Evolutionary conservation across 1,284 basidiomycete species (phyloP).

Genomic region (Sporisorium scitamineum): DNA sequence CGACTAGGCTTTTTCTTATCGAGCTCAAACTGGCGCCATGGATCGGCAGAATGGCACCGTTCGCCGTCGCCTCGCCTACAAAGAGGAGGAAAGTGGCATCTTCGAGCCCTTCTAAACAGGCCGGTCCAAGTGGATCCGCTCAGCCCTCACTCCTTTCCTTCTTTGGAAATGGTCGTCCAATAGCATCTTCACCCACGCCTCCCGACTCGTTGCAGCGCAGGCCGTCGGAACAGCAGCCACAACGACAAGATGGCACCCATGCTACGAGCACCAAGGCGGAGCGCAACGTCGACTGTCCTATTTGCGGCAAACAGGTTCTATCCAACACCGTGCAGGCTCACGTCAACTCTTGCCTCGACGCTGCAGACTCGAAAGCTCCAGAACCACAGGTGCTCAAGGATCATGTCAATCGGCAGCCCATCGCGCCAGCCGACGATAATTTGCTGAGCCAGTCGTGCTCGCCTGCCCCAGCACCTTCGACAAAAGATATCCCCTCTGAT

Average conservation of each 20-base stretch:
- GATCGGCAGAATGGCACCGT: slow-evolving; percentile 28
- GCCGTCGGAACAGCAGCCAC: not conserved
- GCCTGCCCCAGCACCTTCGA: slow-evolving; percentile 9
- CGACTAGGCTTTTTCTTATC: not conserved
- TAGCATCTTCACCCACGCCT: slow-evolving; percentile 5
- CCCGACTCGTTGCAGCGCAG: slow-evolving; percentile 7
- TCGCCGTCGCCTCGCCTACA: slow-evolving; percentile 29
- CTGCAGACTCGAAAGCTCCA: slow-evolving; percentile 13
- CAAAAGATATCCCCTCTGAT: not conserved
- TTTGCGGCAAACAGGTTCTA: slow-evolving; percentile 33
- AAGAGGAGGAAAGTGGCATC: slow-evolving; percentile 43
- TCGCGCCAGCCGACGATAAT: not conserved
- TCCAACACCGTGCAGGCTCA: slow-evolving; percentile 51
- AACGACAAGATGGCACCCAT: not conserved
- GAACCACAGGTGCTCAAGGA: slow-evolving; percentile 21
- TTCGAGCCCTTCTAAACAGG: slow-evolving; percentile 38
- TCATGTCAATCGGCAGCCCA: slow-evolving; percentile 19
- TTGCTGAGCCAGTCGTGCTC: slow-evolving; percentile 20
- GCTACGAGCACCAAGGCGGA: slow-evolving; percentile 7
- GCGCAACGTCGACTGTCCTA: slow-evolving; percentile 40
- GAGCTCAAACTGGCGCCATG: slow-evolving; percentile 21
- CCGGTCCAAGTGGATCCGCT: slow-evolving; percentile 19
- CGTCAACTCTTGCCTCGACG: slow-evolving; percentile 51
- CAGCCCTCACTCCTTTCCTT: slow-evolving; percentile 49
- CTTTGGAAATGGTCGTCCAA: slow-evolving; percentile 27